Conservation (phyloP, 768 basidiomycete genomes). For the Amanita subjunquillea region DNA sequence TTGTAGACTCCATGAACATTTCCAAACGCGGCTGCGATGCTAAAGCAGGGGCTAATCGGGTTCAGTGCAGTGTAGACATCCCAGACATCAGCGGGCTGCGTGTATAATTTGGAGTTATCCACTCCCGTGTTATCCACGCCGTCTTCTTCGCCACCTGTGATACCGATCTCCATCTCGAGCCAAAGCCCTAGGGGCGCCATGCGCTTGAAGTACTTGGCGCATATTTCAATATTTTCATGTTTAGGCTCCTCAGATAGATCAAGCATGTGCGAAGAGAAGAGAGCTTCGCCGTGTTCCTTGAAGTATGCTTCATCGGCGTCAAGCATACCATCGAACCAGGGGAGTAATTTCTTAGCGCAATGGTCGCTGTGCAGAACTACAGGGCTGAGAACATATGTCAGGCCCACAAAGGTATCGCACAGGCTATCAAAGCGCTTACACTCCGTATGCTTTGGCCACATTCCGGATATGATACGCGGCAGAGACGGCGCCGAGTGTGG, state of each 20-base stretch:
- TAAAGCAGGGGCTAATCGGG: slow-evolving; percentile 86
- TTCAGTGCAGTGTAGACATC: slow-evolving; percentile 83
- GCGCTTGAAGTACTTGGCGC: slow-evolving; percentile 90
- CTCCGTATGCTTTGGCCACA: slow-evolving; percentile 84
- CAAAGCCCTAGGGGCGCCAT: slow-evolving; percentile 88
- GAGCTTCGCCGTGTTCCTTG: slow-evolving; percentile 77
- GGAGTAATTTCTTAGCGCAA: slow-evolving; percentile 95
- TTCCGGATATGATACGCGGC: slow-evolving; percentile 88
- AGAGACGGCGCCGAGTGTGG: slow-evolving; percentile 83
- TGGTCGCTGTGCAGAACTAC: slow-evolving; percentile 98
- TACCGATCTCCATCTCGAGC: slow-evolving; percentile 99
- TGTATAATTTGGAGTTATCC: slow-evolving; percentile 92
- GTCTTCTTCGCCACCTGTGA: slow-evolving; percentile 99
- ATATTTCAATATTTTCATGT: slow-evolving; percentile 90
- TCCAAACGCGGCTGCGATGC: slow-evolving; percentile 96
- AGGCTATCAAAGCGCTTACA: slow-evolving; percentile 44
- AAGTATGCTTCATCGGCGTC: slow-evolving; percentile 90
- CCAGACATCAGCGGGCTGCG: slow-evolving; percentile 92
- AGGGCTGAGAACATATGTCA: slow-evolving; percentile 40
- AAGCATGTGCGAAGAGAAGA: slow-evolving; percentile 98
- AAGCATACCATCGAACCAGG: slow-evolving; percentile 99
- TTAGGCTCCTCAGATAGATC: slow-evolving; percentile 91
- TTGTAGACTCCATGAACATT: slow-evolving; percentile 99
- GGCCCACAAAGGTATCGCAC: neutral
- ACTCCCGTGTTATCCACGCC: slow-evolving; percentile 97